phyloP scores from a whole-genome alignment of 2,329 filamentous ascomycete species.

The Volutella citrinella region DNA sequence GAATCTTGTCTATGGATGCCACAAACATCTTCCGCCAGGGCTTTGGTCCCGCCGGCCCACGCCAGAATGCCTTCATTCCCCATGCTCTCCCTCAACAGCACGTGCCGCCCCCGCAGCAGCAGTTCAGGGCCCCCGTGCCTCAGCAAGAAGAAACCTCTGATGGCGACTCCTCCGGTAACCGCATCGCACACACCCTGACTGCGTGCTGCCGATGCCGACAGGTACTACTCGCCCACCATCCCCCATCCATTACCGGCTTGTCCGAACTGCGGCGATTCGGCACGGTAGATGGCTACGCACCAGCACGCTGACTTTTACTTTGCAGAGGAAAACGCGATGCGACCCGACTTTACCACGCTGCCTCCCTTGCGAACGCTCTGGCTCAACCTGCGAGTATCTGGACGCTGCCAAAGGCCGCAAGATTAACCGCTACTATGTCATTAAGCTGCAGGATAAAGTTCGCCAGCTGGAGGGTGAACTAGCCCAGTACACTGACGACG shows the following conservation, averaged over 20 bases:
- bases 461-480: constrained; percentile 79
- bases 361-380: constrained; percentile 86
- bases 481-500: constrained; percentile 73
- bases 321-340: constrained; percentile 89
- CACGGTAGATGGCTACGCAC: too few relatives aligned
- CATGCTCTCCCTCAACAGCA: constrained; percentile 24
- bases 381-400: constrained; percentile 91
- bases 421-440: constrained; percentile 88
- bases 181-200: constrained; percentile 75
- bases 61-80: constrained; percentile 30
- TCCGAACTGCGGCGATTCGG: too few relatives aligned
- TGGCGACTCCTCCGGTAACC: constrained; percentile 49
- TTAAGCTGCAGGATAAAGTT: constrained; percentile 85
- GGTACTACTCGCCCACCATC: constrained; percentile 44
- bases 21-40: constrained; percentile 59
- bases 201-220: constrained; percentile 78
- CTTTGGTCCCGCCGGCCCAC: constrained; percentile 43
- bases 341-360: constrained; percentile 90
- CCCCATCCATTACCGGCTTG: too few relatives aligned
- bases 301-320: too few relatives aligned
- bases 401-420: constrained; percentile 83
- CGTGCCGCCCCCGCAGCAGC: constrained; percentile 21
- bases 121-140: constrained; percentile 27
- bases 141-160: constrained; percentile 44
- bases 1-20: constrained; percentile 60